Evolutionary conservation across 164 flowering plant species (phyloP).

Genomic region (Magnolia sinica): DNA sequence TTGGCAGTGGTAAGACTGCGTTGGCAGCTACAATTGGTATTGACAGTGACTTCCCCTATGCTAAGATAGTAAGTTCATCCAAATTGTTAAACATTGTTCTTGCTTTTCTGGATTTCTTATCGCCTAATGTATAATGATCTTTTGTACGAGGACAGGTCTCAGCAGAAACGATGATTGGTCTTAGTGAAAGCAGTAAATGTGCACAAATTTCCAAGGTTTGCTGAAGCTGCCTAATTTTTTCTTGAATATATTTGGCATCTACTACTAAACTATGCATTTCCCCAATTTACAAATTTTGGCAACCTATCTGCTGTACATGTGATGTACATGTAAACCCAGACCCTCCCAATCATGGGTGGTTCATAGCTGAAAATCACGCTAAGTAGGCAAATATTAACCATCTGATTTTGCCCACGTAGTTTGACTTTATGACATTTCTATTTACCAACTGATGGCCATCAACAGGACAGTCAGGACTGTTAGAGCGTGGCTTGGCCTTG

Average conservation of each 20-base stretch:
- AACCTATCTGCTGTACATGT: not conserved
- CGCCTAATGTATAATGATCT: not conserved
- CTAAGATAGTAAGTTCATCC: slow-evolving; percentile 76
- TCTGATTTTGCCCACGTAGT: not conserved
- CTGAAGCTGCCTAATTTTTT: not conserved
- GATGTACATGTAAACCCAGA: not conserved
- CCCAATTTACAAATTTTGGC: not conserved
- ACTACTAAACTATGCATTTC: not conserved
- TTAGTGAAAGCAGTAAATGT: slow-evolving; percentile 89
- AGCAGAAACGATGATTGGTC: slow-evolving; percentile 94
- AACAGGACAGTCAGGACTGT: not conserved
- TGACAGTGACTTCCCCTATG: slow-evolving; percentile 91
- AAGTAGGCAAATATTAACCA: not conserved
- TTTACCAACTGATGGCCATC: not conserved
- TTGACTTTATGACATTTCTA: not conserved
- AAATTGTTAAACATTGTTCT: not conserved
- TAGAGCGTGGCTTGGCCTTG: not conserved
- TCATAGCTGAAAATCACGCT: not conserved
- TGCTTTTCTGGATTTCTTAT: not conserved
- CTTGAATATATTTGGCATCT: not conserved
- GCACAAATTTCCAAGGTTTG: slow-evolving; percentile 85
- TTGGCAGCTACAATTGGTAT: slow-evolving; percentile 92
- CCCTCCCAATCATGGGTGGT: not conserved
- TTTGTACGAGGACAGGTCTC: slow-evolving; percentile 51
- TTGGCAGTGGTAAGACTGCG: slow-evolving; percentile 92